Conservation (phyloP, 1,284 basidiomycete species). For the Neolentinus lepideus region DNA sequence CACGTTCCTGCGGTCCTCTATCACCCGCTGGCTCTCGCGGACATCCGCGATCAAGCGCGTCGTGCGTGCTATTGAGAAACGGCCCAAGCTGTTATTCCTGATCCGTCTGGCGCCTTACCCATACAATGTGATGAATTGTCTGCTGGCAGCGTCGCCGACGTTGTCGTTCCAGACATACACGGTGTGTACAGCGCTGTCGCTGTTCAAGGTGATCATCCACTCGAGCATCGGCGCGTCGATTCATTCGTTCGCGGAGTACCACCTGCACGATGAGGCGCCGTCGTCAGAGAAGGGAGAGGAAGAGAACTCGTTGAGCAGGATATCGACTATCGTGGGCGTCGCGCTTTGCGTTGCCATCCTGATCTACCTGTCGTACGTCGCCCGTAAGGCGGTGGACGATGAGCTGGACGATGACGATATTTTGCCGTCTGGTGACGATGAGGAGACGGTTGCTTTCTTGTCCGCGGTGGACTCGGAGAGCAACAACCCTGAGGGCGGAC, state of each 20-base stretch:
- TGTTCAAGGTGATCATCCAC: slow-evolving; percentile 84
- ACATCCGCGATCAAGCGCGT: slow-evolving; percentile 63
- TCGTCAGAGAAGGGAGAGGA: slow-evolving; percentile 20
- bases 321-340: slow-evolving; percentile 67
- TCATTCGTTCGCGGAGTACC: slow-evolving; percentile 72
- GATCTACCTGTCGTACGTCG: slow-evolving; percentile 73
- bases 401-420: slow-evolving; percentile 44
- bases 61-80: slow-evolving; percentile 82
- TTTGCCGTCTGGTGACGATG: slow-evolving; percentile 21
- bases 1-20: slow-evolving; percentile 58
- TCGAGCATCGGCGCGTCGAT: slow-evolving; percentile 78
- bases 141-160: slow-evolving; percentile 82
- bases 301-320: slow-evolving; percentile 44
- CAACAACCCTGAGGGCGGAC: slow-evolving; percentile 16
- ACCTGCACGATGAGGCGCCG: slow-evolving; percentile 24
- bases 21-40: slow-evolving; percentile 65
- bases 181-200: slow-evolving; percentile 72
- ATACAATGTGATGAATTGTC: slow-evolving; percentile 87
- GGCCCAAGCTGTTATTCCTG: slow-evolving; percentile 78
- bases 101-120: slow-evolving; percentile 82
- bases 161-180: slow-evolving; percentile 75
- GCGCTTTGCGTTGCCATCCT: slow-evolving; percentile 70
- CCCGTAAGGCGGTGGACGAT: slow-evolving; percentile 74
- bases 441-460: slow-evolving; percentile 30
- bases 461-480: slow-evolving; percentile 29